These are phyloP conservation scores for Psophocarpus tetragonolobus DNA, from an alignment of 306 rosid genomes.

Conservation along the genomic window DNA sequence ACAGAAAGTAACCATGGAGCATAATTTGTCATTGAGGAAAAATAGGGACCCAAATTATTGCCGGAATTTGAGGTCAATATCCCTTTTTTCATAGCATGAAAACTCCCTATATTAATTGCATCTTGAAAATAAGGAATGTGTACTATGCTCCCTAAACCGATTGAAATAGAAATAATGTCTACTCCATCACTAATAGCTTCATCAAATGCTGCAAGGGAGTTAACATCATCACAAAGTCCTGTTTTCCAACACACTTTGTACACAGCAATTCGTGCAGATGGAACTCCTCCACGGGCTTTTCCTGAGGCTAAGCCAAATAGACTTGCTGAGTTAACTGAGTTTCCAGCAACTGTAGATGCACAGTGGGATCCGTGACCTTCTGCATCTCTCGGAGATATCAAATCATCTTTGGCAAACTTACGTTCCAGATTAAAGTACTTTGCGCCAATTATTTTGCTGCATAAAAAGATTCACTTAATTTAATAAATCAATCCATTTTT, in stretches of 20 bases:
- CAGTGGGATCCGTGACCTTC: conserved; percentile 54
- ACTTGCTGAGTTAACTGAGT: conserved; percentile 31
- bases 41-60: conserved; percentile 35
- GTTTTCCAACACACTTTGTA: conserved; percentile 30
- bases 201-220: conserved; percentile 47
- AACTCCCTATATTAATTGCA: conserved; percentile 48
- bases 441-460: conserved; percentile 64
- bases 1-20: conserved; percentile 63
- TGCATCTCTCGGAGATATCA: conserved; percentile 43
- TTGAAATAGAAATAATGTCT: conserved; percentile 47
- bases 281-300: conserved; percentile 43
- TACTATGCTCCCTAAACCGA: neutral
- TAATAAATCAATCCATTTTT: neutral
- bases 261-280: conserved; percentile 42
- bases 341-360: conserved; percentile 57
- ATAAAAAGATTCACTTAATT: neutral
- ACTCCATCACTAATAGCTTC: conserved; percentile 60
- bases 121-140: conserved; percentile 1
- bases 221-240: neutral
- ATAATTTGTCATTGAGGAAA: conserved; percentile 10
- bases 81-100: conserved; percentile 55
- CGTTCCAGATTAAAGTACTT: conserved; percentile 26
- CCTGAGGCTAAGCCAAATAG: conserved; percentile 39
- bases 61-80: conserved; percentile 49
- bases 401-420: neutral